Conservation (phyloP, 73 alveolate genomes). For the Symbiodinium pilosum region DNA sequence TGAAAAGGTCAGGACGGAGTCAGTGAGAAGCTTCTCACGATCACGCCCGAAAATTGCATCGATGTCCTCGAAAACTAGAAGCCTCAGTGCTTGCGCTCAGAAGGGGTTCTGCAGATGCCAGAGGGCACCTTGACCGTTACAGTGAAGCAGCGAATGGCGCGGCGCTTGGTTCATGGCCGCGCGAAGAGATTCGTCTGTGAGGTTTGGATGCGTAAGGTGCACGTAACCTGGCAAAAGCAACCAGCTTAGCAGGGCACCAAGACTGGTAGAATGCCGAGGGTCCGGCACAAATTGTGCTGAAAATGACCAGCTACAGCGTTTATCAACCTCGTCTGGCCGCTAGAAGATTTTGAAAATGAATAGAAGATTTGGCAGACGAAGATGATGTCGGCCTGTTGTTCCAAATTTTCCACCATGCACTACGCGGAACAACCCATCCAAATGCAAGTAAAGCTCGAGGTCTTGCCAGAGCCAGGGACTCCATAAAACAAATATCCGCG, state of each 20-base stretch:
- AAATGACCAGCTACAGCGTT: constrained; percentile 62
- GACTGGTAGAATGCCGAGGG: not conserved
- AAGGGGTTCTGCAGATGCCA: not conserved
- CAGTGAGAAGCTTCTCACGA: constrained; percentile 73
- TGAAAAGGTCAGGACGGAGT: constrained; percentile 71
- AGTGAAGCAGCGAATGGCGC: constrained; percentile 31
- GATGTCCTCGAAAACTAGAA: constrained; percentile 65
- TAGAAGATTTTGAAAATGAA: too few species aligned
- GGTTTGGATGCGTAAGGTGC: constrained; percentile 59
- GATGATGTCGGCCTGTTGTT: too few species aligned
- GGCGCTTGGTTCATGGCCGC: constrained; percentile 80
- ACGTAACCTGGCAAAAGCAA: not conserved
- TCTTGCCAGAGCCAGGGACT: constrained; percentile 64
- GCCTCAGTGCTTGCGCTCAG: constrained; percentile 2
- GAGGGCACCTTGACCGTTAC: too few species aligned
- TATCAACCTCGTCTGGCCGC: constrained; percentile 34
- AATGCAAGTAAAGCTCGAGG: constrained; percentile 14
- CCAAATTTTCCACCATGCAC: too few species aligned
- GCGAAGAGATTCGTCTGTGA: constrained; percentile 46
- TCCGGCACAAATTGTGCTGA: constrained; percentile 39
- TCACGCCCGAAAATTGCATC: constrained; percentile 79
- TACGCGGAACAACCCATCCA: not conserved
- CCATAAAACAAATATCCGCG: constrained; percentile 58
- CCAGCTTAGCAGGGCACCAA: not conserved
- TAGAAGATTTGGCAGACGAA: too few species aligned